Evolutionary conservation across 768 basidiomycete species (phyloP), one percentile per base, ranked within the genome.

Genomic region (Dacryopinax spathularia): DNA sequence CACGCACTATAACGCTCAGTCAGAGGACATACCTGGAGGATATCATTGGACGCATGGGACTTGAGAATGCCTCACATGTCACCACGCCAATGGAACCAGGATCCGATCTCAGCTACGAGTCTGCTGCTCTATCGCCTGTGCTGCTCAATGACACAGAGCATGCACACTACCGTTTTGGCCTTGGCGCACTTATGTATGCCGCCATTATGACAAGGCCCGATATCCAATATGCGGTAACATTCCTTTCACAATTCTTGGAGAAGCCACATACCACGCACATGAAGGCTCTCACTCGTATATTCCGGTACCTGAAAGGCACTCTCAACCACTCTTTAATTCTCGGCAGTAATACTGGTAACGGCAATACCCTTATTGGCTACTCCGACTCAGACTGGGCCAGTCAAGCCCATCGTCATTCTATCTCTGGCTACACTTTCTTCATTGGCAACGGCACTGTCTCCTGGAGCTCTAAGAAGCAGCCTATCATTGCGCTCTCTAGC

Each of bases 391-490:
- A 75, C 67, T 73, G 68, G 70, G 75, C 69, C 20, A 64, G 63
- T 2, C 56, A 72, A 27, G 22, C 66, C 27, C 65, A 69, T 43
- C 62, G 71, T 3, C 61, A 43, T 34, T 77, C 77, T 1, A 75
- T 69, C 12, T 76, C 64, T 34, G 76, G 73, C 18, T 76, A 67
- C 63, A 72, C 61, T 10, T 75, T 70, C 70, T 69, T 70, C 9
- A 60, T 76, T 36, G 68, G 68, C 25, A 74, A 75, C 0, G 77
- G 74, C 3, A 68, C 75, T 1, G 69, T 81, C 4, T 66, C 71
- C 2, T 82, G 81, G 80, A 68, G 68, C 25, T 74, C 75, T 0
- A 71, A 74, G 56, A 71, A 75, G 56, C 81, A 83, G 67, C 43
- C 64, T 1, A 71, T 72, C 0, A 70, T 79, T 25, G 68, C 80